Percentiles rank a stretch among this genome's conserved stretches.
phyloP scores from a whole-genome alignment of 192 early-diverging fungal genomes.

The Umbelopsis sp. region DNA sequence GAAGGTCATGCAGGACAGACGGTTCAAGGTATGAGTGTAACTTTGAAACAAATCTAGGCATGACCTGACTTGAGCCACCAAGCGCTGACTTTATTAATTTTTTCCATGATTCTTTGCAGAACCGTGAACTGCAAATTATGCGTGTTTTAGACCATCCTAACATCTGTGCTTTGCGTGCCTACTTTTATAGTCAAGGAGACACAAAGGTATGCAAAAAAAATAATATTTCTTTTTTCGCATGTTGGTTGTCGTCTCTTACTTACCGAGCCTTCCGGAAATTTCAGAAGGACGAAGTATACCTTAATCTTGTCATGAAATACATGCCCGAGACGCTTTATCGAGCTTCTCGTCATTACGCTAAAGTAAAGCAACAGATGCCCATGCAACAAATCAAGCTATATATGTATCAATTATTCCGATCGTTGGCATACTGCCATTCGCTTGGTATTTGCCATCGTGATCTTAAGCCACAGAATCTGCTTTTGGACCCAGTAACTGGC shows the following conservation, averaged over 20 bases:
- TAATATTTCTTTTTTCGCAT: background rate
- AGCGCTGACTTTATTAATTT: background rate
- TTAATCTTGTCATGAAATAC: conserved; percentile 95
- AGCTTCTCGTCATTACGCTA: conserved; percentile 87
- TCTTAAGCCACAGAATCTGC: conserved; percentile 98
- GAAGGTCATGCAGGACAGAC: conserved; percentile 97
- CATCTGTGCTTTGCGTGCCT: conserved; percentile 86
- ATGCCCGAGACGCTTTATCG: conserved; percentile 97
- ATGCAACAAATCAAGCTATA: conserved; percentile 95
- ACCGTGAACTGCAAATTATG: conserved; percentile 95
- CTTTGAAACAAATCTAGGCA: background rate
- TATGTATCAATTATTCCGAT: conserved; percentile 98
- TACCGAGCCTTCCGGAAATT: background rate
- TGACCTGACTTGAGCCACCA: too few relatives aligned
- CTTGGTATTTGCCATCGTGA: conserved; percentile 98
- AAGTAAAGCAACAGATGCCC: conserved; percentile 93
- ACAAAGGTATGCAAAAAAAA: conserved; percentile 50
- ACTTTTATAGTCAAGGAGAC: conserved; percentile 95
- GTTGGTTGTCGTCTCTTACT: background rate
- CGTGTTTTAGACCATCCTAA: conserved; percentile 90
- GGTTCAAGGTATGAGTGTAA: conserved; percentile 81
- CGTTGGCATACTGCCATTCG: conserved; percentile 95
- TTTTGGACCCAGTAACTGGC: conserved; percentile 88
- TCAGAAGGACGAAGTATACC: conserved; percentile 89
- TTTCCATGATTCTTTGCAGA: conserved; percentile 50